Evolutionary conservation across 2,329 filamentous ascomycete genomes (phyloP), one percentile per base, ranked within the genome.

Genomic region (Fusarium newnesense): DNA sequence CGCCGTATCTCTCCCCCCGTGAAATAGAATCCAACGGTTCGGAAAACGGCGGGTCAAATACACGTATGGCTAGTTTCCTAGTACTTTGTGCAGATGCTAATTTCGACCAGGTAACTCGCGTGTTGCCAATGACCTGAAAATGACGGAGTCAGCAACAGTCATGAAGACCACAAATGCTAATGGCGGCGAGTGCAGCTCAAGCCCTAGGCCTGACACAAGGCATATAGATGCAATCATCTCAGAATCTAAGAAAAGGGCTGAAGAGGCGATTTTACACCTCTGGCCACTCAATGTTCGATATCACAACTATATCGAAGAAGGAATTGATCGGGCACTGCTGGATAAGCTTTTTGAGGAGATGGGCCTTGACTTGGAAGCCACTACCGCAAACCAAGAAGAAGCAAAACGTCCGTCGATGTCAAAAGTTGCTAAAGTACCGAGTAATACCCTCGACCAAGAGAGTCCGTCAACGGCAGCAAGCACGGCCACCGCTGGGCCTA

Each of bases 301-400:
- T 77, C 87, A 92, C 61, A 88, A 94, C 67, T 91, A 96, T 64
- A 84, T 95, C 18, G 86, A 90, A 16, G 93, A 96, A 80, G 93
- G 94, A 1, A 87, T 96, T 46, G 88, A 95, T 74, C 85, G 88
- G 40, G 81, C 81, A 3, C 78, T 94, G 16, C 82, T 97, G 40
- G 87, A 86, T 63, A 80, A 84, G 36, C 85, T 96, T 3, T 96
- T 95, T 76, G 83, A 86, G 32, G 91, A 94, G 26, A 83, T 96
- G 7, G 90, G 91, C 7, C 85, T 95, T 8, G 85, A 87, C 37
- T 83, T 85, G 4, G 54, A 47, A 19, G 34, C 52, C 26, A 9
- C 47, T 9, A 34, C 52, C 19, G 7, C 62, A 13, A n/a, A 42
- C 4, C 37, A 52, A 26, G 53, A 65, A 30, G 52, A 63, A 47